phyloP scores from a whole-genome alignment of 2,329 filamentous ascomycete species.

The Colletotrichum cordylinicola region DNA sequence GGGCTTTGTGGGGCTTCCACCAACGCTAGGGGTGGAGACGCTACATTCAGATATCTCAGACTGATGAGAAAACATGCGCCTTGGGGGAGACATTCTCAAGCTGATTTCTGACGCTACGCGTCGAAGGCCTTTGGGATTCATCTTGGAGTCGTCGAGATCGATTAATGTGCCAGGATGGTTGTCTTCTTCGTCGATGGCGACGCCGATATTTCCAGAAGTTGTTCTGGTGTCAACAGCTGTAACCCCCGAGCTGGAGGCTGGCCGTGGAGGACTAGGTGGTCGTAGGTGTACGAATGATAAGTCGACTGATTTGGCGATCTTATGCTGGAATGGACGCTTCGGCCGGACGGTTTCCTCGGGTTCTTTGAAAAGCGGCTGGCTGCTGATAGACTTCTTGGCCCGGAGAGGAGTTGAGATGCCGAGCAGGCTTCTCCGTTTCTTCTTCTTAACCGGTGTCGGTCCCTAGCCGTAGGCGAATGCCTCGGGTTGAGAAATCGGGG shows the following conservation, averaged over 20 bases:
- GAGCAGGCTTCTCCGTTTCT: slow-evolving; percentile 13
- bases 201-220: neutral
- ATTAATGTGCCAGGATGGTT: slow-evolving; percentile 8
- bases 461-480: slow-evolving; percentile 17
- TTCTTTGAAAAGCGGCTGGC: neutral
- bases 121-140: neutral
- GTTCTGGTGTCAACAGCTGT: slow-evolving; percentile 6
- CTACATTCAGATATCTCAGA: slow-evolving; percentile 29
- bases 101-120: slow-evolving; percentile 13
- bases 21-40: slow-evolving; percentile 25
- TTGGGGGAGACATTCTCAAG: slow-evolving; percentile 11
- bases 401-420: neutral
- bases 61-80: slow-evolving; percentile 10
- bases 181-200: slow-evolving; percentile 12
- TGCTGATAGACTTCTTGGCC: neutral
- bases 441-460: neutral
- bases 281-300: neutral
- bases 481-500: neutral
- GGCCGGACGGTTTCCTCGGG: neutral
- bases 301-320: slow-evolving; percentile 1
- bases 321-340: neutral
- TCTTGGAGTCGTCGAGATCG: neutral
- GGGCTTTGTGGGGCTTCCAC: slow-evolving; percentile 2
- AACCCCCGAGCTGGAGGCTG: slow-evolving; percentile 12
- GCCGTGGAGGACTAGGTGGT: neutral